Evolutionary conservation across 2,329 filamentous ascomycete genomes (phyloP).

Genomic region (Endoconidiophora laricicola): DNA sequence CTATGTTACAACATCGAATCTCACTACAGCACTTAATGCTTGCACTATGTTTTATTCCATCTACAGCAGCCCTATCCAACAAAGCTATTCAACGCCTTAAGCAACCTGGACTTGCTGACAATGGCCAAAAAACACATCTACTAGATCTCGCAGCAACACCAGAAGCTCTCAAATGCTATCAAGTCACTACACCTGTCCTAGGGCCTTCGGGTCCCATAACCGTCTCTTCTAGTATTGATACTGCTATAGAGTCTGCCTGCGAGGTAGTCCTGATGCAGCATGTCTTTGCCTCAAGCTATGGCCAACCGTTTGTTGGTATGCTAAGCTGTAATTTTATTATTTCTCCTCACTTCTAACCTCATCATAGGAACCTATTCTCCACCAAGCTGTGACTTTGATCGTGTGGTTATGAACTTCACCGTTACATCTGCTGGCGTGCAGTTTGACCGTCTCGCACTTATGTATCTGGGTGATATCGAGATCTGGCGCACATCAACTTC

Average conservation of each 20-base stretch:
- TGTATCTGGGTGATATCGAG: constrained; percentile 63
- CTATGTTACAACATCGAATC: no score
- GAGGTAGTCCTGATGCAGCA: constrained; percentile 49
- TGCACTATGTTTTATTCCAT: no score
- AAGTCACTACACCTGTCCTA: constrained; percentile 51
- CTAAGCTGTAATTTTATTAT: not conserved
- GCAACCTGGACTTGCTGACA: no score
- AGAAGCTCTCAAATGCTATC: constrained; percentile 37
- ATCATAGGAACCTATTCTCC: constrained; percentile 44
- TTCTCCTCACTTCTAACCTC: not conserved
- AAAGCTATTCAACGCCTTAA: no score
- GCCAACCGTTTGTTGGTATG: constrained; percentile 54
- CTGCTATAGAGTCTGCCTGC: constrained; percentile 20
- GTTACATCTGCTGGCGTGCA: constrained; percentile 55
- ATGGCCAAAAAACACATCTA: not conserved
- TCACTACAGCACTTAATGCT: no score
- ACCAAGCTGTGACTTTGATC: constrained; percentile 53
- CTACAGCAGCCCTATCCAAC: no score
- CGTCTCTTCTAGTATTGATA: constrained; percentile 15
- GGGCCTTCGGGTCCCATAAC: constrained; percentile 25
- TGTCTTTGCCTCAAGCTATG: constrained; percentile 56
- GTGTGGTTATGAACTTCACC: constrained; percentile 60
- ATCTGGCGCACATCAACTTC: constrained; percentile 74
- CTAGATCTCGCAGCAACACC: not conserved
- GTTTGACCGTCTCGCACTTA: constrained; percentile 57